Evolutionary conservation across 192 early-diverging fungal genomes (phyloP).

Genomic region (Spizellomyces punctatus): DNA sequence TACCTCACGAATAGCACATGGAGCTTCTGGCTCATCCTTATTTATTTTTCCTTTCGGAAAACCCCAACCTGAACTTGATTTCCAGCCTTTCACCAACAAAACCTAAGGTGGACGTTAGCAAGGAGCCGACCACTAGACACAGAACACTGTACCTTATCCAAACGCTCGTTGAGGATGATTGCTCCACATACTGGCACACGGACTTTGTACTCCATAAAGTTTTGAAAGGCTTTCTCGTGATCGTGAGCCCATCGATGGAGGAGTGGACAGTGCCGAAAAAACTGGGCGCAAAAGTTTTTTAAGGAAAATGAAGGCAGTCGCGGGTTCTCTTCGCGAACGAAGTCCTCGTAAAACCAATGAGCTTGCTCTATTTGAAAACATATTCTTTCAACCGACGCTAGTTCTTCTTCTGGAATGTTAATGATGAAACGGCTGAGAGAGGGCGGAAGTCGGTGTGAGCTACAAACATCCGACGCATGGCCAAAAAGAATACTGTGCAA

Average conservation of each 20-base stretch:
- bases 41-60: constrained; percentile 99
- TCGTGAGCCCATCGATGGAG: constrained; percentile 86
- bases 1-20: constrained; percentile 91
- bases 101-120: constrained; percentile 23
- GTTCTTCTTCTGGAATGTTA: constrained; percentile 95
- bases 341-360: constrained; percentile 99
- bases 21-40: constrained; percentile 85
- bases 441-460: background rate
- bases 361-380: constrained; percentile 99
- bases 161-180: constrained; percentile 81
- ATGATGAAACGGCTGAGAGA: constrained; percentile 87
- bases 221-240: constrained; percentile 85
- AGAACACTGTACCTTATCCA: constrained; percentile 65
- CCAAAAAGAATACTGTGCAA: background rate
- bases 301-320: constrained; percentile 81
- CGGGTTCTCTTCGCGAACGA: constrained; percentile 85
- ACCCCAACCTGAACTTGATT: constrained; percentile 88
- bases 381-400: constrained; percentile 90
- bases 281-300: constrained; percentile 62
- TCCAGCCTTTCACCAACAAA: constrained; percentile 93
- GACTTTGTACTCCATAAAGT: constrained; percentile 95
- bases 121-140: background rate
- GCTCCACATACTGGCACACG: constrained; percentile 97
- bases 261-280: constrained; percentile 91
- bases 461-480: background rate